These are phyloP conservation scores for Mycosphaerella arachidis DNA, from an alignment of 2,329 filamentous ascomycete genomes.

Conservation along the genomic window DNA sequence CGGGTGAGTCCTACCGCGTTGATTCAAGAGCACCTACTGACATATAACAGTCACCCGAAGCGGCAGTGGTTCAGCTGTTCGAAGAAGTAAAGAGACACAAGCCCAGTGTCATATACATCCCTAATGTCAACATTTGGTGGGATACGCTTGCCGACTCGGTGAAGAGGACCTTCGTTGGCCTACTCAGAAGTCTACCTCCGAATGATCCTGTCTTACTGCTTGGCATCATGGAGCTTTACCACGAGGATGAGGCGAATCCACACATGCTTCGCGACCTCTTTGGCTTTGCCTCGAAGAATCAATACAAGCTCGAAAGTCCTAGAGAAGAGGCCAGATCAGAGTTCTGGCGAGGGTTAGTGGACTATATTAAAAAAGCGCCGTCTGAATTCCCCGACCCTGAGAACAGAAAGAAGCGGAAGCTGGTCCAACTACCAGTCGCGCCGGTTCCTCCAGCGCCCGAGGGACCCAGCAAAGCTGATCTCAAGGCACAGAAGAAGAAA, in stretches of 20 bases:
- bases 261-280: conserved; percentile 74
- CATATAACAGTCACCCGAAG: conserved; percentile 59
- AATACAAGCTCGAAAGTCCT: conserved; percentile 65
- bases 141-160: conserved; percentile 59
- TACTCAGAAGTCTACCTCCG: conserved; percentile 77
- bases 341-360: conserved; percentile 72
- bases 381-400: conserved; percentile 81
- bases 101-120: conserved; percentile 92
- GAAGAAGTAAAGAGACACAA: conserved; percentile 91
- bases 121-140: conserved; percentile 86
- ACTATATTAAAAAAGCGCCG: conserved; percentile 74
- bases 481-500: conserved; percentile 72
- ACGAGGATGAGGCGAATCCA: conserved; percentile 49
- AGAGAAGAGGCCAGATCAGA: conserved; percentile 59
- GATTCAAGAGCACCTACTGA: conserved; percentile 7
- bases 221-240: conserved; percentile 67
- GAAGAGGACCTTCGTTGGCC: conserved; percentile 75
- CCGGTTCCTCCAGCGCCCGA: conserved; percentile 59
- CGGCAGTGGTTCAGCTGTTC: conserved; percentile 85
- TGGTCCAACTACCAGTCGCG: conserved; percentile 72
- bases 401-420: conserved; percentile 77
- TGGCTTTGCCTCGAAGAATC: conserved; percentile 75
- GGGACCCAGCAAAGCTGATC: conserved; percentile 69
- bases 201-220: conserved; percentile 86
- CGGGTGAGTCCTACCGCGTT: conserved; percentile 48